phyloP scores from a whole-genome alignment of 768 basidiomycete genomes.

The Amanita molliuscula region DNA sequence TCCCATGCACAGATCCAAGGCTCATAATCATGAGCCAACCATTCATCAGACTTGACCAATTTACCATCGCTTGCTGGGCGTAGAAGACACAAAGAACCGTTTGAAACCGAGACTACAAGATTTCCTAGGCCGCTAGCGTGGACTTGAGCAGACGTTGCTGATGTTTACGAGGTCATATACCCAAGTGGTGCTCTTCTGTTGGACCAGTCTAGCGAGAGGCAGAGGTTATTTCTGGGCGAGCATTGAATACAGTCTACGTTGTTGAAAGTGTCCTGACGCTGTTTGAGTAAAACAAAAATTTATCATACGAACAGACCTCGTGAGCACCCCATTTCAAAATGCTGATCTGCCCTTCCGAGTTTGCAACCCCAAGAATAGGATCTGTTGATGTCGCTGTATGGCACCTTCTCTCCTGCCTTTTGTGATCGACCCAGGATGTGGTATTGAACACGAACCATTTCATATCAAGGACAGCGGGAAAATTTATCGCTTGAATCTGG shows the following conservation, averaged over 20 bases:
- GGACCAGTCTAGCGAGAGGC: constrained; percentile 92
- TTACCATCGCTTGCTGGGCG: constrained; percentile 33
- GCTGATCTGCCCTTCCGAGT: constrained; percentile 75
- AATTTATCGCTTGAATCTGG: constrained; percentile 55
- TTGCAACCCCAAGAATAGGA: constrained; percentile 62
- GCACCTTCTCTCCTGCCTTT: constrained; percentile 36
- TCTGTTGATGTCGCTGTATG: constrained; percentile 31
- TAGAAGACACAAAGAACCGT: constrained; percentile 62
- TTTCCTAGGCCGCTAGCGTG: constrained; percentile 36
- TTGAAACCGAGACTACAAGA: constrained; percentile 74
- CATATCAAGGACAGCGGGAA: constrained; percentile 85
- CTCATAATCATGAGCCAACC: constrained; percentile 89
- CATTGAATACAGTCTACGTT: constrained; percentile 35
- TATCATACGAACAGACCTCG: constrained; percentile 22
- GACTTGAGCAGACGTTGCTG: background rate
- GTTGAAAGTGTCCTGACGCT: constrained; percentile 27
- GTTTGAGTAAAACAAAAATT: background rate
- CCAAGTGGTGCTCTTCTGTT: constrained; percentile 43
- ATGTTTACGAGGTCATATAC: constrained; percentile 22
- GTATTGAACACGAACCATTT: constrained; percentile 62
- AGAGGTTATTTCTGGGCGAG: constrained; percentile 49
- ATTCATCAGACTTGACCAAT: constrained; percentile 41
- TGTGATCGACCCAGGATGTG: background rate
- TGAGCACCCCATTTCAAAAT: constrained; percentile 45
- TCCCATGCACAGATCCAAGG: constrained; percentile 93